These are phyloP conservation scores for Apodospora peruviana DNA, from an alignment of 495 filamentous ascomycete species.

Conservation along the genomic window DNA sequence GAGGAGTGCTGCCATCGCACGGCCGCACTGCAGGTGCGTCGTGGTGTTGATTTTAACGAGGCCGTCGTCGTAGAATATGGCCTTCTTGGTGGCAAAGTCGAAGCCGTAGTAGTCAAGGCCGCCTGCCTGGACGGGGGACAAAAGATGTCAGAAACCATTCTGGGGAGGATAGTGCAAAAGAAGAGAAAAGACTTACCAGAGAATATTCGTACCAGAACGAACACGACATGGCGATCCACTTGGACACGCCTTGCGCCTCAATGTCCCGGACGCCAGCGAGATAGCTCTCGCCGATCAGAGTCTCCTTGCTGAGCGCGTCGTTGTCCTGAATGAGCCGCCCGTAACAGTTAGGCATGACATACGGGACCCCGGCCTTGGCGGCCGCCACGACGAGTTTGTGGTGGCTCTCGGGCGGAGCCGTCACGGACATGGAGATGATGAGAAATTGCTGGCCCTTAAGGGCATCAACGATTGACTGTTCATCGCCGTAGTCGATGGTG, in stretches of 20 bases:
- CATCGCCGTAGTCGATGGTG: slow-evolving; percentile 32
- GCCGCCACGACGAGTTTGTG: slow-evolving; percentile 53
- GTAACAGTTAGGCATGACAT: slow-evolving; percentile 58
- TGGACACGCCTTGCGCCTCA: slow-evolving; percentile 27
- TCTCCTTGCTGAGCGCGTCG: neutral
- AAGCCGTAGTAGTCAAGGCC: slow-evolving; percentile 23
- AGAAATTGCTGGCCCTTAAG: slow-evolving; percentile 50
- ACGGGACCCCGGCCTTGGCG: slow-evolving; percentile 52
- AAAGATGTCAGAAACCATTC: neutral
- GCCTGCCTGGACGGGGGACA: neutral
- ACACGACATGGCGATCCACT: slow-evolving; percentile 32
- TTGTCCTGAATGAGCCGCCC: slow-evolving; percentile 38
- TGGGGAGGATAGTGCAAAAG: neutral
- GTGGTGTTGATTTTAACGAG: slow-evolving; percentile 26
- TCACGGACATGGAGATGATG: slow-evolving; percentile 51
- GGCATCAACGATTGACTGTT: slow-evolving; percentile 30
- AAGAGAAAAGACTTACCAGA: slow-evolving; percentile 9
- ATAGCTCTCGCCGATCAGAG: slow-evolving; percentile 22
- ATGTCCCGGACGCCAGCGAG: slow-evolving; percentile 22
- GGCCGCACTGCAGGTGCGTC: slow-evolving; percentile 38
- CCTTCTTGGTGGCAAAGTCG: slow-evolving; percentile 22
- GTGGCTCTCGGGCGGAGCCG: slow-evolving; percentile 27
- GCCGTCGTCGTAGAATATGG: slow-evolving; percentile 30
- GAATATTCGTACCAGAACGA: slow-evolving; percentile 45
- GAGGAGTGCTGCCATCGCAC: slow-evolving; percentile 33